phyloP scores from a whole-genome alignment of 768 basidiomycete species.

The Suillus plorans region DNA sequence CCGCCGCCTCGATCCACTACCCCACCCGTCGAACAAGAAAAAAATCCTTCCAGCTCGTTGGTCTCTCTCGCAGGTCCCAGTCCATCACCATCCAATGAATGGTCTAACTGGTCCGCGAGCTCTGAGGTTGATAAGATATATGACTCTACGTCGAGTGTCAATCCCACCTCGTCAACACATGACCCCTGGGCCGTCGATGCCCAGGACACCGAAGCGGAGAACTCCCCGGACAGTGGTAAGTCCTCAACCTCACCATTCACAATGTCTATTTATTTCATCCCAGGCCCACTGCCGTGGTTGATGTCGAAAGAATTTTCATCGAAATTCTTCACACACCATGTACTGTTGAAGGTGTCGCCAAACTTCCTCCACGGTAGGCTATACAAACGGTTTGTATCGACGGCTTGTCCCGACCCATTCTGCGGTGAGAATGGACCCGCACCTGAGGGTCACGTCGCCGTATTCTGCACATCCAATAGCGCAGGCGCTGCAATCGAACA shows the following conservation, averaged over 20 bases:
- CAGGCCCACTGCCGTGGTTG: not conserved
- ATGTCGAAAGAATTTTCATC: not conserved
- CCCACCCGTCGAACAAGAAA: not conserved
- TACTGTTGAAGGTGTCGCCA: not conserved
- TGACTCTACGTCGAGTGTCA: not conserved
- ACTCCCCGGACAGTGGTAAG: not conserved
- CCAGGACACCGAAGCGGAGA: not conserved
- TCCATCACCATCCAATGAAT: not conserved
- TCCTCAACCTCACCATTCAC: not conserved
- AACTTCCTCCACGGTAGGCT: not conserved
- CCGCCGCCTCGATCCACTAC: not conserved
- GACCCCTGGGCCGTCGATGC: not conserved
- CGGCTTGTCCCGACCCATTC: not conserved
- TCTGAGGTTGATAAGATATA: not conserved
- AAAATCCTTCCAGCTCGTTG: not conserved
- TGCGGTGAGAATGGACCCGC: not conserved
- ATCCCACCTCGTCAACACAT: not conserved
- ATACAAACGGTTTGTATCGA: not conserved
- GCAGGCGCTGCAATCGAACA: not conserved
- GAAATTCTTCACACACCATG: not conserved
- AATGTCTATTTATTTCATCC: not conserved
- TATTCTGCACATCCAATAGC: not conserved
- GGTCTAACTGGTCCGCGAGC: not conserved
- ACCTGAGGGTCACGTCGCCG: not conserved
- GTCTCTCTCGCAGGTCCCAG: not conserved